Percentiles rank a stretch among this genome's conserved stretches.
Conservation (phyloP, 1,284 basidiomycete genomes). For the Kwoniella shivajii region DNA sequence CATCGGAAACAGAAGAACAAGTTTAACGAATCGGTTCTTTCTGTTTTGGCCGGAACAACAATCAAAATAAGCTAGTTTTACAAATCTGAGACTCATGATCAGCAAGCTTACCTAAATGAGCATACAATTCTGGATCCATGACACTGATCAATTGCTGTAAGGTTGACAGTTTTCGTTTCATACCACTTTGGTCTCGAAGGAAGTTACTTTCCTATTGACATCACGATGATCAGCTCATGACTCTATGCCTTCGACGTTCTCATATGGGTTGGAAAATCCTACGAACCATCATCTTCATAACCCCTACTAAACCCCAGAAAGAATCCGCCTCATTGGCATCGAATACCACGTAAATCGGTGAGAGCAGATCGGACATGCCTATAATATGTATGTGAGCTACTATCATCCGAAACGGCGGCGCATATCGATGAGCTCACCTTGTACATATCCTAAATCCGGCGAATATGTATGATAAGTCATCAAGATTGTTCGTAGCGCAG, state of each 20-base stretch:
- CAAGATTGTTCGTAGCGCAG: constrained; percentile 62
- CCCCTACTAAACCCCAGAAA: constrained; percentile 93
- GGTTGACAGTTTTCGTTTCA: constrained; percentile 89
- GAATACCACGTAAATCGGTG: constrained; percentile 90
- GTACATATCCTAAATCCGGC: constrained; percentile 69
- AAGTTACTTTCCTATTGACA: constrained; percentile 93
- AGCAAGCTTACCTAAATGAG: constrained; percentile 68
- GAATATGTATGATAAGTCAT: constrained; percentile 92
- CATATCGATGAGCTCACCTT: constrained; percentile 24
- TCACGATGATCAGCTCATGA: constrained; percentile 4
- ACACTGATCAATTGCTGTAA: constrained; percentile 86
- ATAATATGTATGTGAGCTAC: constrained; percentile 59
- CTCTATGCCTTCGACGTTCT: not conserved
- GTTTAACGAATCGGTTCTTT: constrained; percentile 87
- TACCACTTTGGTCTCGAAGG: constrained; percentile 92
- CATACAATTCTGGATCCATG: constrained; percentile 92
- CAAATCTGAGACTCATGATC: too few species aligned
- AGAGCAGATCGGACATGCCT: constrained; percentile 96
- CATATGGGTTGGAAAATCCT: not conserved
- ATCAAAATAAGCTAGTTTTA: too few species aligned
- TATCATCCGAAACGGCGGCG: not conserved
- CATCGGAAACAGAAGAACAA: constrained; percentile 98
- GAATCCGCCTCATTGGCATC: constrained; percentile 83
- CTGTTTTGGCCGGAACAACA: too few species aligned
- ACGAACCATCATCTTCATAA: constrained; percentile 92